Conservation (phyloP, 2,329 filamentous ascomycete species). For the Aspergillus udagawae region DNA sequence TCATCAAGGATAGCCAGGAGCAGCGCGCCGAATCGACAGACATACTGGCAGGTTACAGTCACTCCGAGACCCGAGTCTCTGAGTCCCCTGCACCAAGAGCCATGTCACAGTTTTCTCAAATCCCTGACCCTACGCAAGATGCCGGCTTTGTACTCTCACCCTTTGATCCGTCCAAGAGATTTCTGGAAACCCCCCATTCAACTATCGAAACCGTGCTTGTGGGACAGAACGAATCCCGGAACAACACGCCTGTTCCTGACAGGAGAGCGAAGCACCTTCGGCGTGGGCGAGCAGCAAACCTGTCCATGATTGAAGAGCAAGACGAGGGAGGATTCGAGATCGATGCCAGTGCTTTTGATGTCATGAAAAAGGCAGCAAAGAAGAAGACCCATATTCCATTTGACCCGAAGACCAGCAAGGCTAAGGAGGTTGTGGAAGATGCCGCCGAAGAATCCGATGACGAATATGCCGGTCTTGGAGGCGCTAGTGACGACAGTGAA, state of each 20-base stretch:
- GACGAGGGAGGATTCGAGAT: slow-evolving; percentile 35
- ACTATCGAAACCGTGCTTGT: slow-evolving; percentile 68
- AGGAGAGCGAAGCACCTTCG: slow-evolving; percentile 55
- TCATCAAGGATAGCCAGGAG: slow-evolving; percentile 56
- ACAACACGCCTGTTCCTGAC: slow-evolving; percentile 62
- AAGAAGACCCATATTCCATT: slow-evolving; percentile 58
- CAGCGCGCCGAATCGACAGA: slow-evolving; percentile 38
- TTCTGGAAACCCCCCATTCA: slow-evolving; percentile 61
- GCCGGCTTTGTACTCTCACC: slow-evolving; percentile 69
- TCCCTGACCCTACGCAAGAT: slow-evolving; percentile 77
- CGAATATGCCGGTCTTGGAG: slow-evolving; percentile 92
- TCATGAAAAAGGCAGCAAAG: slow-evolving; percentile 64
- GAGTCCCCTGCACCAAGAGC: slow-evolving; percentile 34
- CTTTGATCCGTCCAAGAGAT: slow-evolving; percentile 62
- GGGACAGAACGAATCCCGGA: slow-evolving; percentile 29
- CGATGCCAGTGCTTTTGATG: slow-evolving; percentile 58
- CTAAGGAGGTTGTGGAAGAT: slow-evolving; percentile 82
- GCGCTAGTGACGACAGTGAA: slow-evolving; percentile 80
- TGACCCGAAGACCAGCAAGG: slow-evolving; percentile 81
- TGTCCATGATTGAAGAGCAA: slow-evolving; percentile 46
- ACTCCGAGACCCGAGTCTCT: slow-evolving; percentile 29
- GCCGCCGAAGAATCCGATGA: slow-evolving; percentile 97
- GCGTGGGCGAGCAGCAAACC: slow-evolving; percentile 41
- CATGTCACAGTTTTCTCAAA: slow-evolving; percentile 63
- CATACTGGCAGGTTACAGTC: slow-evolving; percentile 41